Evolutionary conservation across 768 basidiomycete genomes (phyloP), one percentile per base, ranked within the genome.

Genomic region (Podaxis sp.): DNA sequence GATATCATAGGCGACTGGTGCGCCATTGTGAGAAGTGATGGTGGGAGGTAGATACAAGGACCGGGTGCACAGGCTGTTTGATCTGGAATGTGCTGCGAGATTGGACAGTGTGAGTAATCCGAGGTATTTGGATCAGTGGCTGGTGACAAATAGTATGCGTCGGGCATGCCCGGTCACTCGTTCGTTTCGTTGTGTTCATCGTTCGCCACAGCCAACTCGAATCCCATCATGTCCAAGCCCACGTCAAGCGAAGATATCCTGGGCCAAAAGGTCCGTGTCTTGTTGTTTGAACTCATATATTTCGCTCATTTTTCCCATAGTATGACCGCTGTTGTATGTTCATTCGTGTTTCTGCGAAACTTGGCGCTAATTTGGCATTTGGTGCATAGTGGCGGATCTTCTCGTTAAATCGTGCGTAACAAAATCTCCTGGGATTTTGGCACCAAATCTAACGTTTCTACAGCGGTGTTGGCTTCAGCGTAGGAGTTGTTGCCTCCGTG

Each of bases 231-330:
- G 36, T 72, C 84, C 63, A 89, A 88, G 76, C 82, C 89, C 57
- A 73, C 87, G 54, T 88, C 93, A 59, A 96, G 92, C 77, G 96
- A 98, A 80, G 90, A 96, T 74, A 84, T 92, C 69, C 80, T 97
- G 66, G 87, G 87, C 29, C 88, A 94, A 77, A 98, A 98, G 88
- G 96, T 92, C 58, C n/a, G 73, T 63, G 7, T 49, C 17, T 36
- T 25, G n/a, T 57, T 25, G 22, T 11, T 36, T 4, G 25, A 29
- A 40, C 15, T 6, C 1, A 24, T n/a, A 29, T 52, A 29, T 43
- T 25, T 50, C 55, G 57, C 70, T 75, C 19, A 72, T 24, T 22
- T 55, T 61, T 43, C 59, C 22, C 17, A 24, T 67, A 93, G 91
- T 93, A 91, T 79, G 92, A 93, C 79, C 91, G 90, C 67, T 93